Evolutionary conservation across 495 filamentous ascomycete species (phyloP).

Genomic region (Daldinia concentrica): DNA sequence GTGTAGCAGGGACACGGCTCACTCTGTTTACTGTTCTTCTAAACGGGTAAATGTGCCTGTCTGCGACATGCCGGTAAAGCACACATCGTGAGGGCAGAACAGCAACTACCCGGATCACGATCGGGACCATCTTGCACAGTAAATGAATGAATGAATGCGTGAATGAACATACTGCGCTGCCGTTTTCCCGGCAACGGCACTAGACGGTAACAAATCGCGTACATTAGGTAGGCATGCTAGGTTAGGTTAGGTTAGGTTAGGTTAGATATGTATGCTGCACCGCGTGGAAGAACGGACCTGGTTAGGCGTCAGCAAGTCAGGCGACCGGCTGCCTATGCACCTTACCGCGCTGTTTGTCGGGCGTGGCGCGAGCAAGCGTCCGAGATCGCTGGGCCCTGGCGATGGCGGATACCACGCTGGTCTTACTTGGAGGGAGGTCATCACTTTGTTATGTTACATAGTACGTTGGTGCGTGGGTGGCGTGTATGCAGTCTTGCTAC

Average conservation of each 20-base stretch:
- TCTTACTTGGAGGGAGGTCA: constrained; percentile 37
- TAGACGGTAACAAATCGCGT: constrained; percentile 16
- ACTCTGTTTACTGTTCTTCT: constrained; percentile 4
- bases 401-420: constrained; percentile 27
- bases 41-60: constrained; percentile 30
- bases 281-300: constrained; percentile 5
- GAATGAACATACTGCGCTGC: not conserved
- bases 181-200: constrained; percentile 1
- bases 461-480: not conserved
- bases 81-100: constrained; percentile 19
- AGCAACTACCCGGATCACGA: constrained; percentile 32
- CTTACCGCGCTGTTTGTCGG: constrained; percentile 37
- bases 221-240: constrained; percentile 8
- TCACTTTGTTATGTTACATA: constrained; percentile 33
- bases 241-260: not conserved
- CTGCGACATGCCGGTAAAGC: constrained; percentile 27
- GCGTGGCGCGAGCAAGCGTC: constrained; percentile 30
- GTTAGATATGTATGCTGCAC: not conserved
- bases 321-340: constrained; percentile 34
- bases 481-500: not conserved
- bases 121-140: constrained; percentile 11
- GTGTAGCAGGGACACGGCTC: constrained; percentile 26
- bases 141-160: not conserved
- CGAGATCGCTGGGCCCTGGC: constrained; percentile 36
- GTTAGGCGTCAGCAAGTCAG: constrained; percentile 30